Conservation (phyloP, 2,329 filamentous ascomycete species). For the Ceratocystis papillata region DNA sequence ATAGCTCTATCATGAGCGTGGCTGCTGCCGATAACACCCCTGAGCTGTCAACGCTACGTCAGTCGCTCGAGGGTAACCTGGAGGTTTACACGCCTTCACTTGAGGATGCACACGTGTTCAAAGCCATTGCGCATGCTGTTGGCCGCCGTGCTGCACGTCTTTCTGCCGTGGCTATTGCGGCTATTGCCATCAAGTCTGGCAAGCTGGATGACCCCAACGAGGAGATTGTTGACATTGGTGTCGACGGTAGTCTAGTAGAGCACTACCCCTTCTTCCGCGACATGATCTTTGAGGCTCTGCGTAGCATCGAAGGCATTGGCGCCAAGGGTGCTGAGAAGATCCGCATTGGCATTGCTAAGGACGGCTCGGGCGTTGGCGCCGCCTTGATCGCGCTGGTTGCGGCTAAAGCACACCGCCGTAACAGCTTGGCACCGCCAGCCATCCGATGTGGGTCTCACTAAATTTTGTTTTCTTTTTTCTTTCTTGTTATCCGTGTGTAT, state of each 20-base stretch:
- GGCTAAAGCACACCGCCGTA: conserved; percentile 33
- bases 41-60: conserved; percentile 61
- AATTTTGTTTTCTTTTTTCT: conserved; percentile 9
- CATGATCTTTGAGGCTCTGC: conserved; percentile 73
- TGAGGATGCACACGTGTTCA: conserved; percentile 82
- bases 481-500: neutral
- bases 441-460: conserved; percentile 17
- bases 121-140: conserved; percentile 69
- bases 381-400: conserved; percentile 90
- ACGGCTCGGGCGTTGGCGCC: conserved; percentile 68
- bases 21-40: conserved; percentile 69
- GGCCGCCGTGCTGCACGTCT: conserved; percentile 81
- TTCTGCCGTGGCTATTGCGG: conserved; percentile 76
- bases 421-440: conserved; percentile 20
- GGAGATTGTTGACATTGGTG: conserved; percentile 75
- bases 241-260: conserved; percentile 88
- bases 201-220: conserved; percentile 54
- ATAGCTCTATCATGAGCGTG: conserved; percentile 80
- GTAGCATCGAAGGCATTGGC: conserved; percentile 67
- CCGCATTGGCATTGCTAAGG: conserved; percentile 90
- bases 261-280: conserved; percentile 90
- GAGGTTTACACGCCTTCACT: conserved; percentile 63
- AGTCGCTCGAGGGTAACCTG: conserved; percentile 66
- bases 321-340: conserved; percentile 70
- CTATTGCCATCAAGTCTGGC: conserved; percentile 69